A percentile compares a stretch with the other conserved stretches of the same genome.
These are phyloP conservation scores for Sporisorium iseilematis-ciliati DNA, from an alignment of 1,284 basidiomycete genomes.

Conservation along the genomic window DNA sequence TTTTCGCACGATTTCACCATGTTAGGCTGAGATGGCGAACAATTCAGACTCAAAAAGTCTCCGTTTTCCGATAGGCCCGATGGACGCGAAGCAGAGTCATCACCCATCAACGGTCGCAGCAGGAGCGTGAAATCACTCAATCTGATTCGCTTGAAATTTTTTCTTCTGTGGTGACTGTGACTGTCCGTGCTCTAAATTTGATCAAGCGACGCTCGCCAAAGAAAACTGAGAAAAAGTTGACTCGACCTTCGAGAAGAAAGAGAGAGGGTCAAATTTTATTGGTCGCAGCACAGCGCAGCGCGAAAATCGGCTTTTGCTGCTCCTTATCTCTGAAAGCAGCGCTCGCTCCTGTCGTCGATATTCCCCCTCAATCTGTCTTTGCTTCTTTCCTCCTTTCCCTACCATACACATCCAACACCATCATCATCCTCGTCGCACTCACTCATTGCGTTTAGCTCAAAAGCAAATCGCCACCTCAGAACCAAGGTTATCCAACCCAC, in stretches of 20 bases:
- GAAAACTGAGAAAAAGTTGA: constrained; percentile 6
- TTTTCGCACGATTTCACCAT: no score
- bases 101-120: background rate
- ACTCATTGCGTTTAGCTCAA: background rate
- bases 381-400: background rate
- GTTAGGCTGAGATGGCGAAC: no score
- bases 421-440: background rate
- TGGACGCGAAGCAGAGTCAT: background rate
- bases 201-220: background rate
- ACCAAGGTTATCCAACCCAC: constrained; percentile 1
- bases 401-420: background rate
- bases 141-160: constrained; percentile 36
- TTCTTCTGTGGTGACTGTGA: background rate
- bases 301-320: constrained; percentile 9
- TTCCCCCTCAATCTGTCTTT: background rate
- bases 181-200: constrained; percentile 17
- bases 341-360: background rate
- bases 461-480: background rate
- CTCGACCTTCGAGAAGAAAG: constrained; percentile 11
- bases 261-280: constrained; percentile 6
- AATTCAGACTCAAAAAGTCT: no score
- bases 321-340: constrained; percentile 10
- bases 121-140: constrained; percentile 1
- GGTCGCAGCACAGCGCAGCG: constrained; percentile 11
- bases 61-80: no score